phyloP scores from a whole-genome alignment of 108 stramenopile genomes.

The Epipyxis sp. region DNA sequence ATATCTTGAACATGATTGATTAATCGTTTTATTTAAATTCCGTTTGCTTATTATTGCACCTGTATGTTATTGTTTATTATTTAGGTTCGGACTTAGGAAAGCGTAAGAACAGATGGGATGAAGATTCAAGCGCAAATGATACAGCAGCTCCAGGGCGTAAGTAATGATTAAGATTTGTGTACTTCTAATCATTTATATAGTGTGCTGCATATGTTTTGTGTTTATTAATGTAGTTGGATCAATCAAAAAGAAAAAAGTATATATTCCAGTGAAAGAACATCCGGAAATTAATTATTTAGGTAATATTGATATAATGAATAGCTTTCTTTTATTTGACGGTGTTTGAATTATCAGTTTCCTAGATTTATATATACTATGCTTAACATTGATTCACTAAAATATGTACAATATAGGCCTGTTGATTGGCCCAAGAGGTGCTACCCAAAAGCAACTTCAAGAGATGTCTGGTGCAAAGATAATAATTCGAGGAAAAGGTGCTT shows the following conservation, averaged over 20 bases:
- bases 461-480: conserved; percentile 52
- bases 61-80: too few relatives aligned
- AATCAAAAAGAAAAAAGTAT: conserved; percentile 48
- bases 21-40: not conserved
- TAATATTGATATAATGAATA: not conserved
- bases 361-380: not conserved
- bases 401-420: conserved; percentile 52
- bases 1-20: not conserved
- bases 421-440: conserved; percentile 51
- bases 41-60: not conserved
- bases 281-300: conserved; percentile 40
- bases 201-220: conserved; percentile 33
- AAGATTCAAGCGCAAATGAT: conserved; percentile 36
- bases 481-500: conserved; percentile 50
- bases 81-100: conserved; percentile 41
- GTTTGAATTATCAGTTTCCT: not conserved
- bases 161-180: conserved; percentile 34
- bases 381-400: not conserved
- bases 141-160: conserved; percentile 9
- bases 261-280: conserved; percentile 44
- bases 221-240: conserved; percentile 31
- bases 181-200: conserved; percentile 38
- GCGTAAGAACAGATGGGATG: conserved; percentile 51
- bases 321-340: not conserved
- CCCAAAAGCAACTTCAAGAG: conserved; percentile 53